Evolutionary conservation across 495 filamentous ascomycete species (phyloP), one percentile per base, ranked within the genome.

Genomic region (Hapsidospora chrysogenum): DNA sequence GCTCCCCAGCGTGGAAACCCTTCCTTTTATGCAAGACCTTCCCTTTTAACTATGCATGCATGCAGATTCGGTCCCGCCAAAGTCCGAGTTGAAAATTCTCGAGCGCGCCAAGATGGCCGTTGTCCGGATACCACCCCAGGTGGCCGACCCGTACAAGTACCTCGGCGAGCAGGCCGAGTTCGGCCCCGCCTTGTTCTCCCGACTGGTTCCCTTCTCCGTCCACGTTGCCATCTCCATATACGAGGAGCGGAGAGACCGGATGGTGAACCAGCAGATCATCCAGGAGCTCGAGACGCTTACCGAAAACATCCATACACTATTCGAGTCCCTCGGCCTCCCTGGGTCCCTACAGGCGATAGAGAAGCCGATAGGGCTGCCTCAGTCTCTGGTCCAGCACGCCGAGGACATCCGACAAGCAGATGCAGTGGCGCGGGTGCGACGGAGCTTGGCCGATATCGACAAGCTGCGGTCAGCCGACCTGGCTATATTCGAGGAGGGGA

Each of bases 361-460:
- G 44, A 97, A 93, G 47, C 87, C 89, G 0, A 68, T 97, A 0
- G 89, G 89, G 0, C 56, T 97, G n/a, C 89, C 89, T 1, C 79
- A 80, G 5, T 77, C 70, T 0, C 55, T 97, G 3, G 68, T 81
- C 7, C 77, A 85, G 9, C 89, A 95, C 47, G 89, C 89, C 7
- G 92, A 97, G 45, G 89, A 96, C 47, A 77, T 97, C 33, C 70
- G 82, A n/a, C 87, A 96, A 49, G 81, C 85, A 44, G 83, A 92
- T 48, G 87, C 87, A 0, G 52, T 87, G 14, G 69, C 76, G 40
- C 64, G 76, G 13, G 52, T 97, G 3, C 68, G 76, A 31, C 68
- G 72, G 17, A 79, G 80, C 11, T 79, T 95, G 28, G 74, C 78
- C 5, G 86, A 96, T 45, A 92, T 82, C 4, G 73, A 80, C 25